These are phyloP conservation scores for Boletus patriciae DNA, from an alignment of 768 basidiomycete genomes.

Conservation along the genomic window DNA sequence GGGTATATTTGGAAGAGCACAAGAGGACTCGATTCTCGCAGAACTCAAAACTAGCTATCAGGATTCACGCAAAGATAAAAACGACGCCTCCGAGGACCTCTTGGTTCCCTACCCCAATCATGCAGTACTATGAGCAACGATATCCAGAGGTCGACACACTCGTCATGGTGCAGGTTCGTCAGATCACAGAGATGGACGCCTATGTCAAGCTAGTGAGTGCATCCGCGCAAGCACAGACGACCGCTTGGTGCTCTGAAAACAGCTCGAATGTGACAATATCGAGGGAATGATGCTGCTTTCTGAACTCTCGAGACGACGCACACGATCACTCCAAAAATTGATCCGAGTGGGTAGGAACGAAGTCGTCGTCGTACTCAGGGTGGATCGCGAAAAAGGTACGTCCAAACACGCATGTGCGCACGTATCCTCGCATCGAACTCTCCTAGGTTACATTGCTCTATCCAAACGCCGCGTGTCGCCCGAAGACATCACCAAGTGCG, in stretches of 20 bases:
- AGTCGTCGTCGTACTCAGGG: slow-evolving; percentile 95
- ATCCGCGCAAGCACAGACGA: neutral
- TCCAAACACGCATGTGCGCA: neutral
- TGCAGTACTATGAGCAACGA: slow-evolving; percentile 92
- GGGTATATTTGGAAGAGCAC: slow-evolving; percentile 68
- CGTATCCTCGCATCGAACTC: neutral
- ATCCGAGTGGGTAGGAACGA: slow-evolving; percentile 98
- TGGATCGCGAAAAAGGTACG: slow-evolving; percentile 98
- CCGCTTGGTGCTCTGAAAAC: neutral
- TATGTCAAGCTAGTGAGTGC: slow-evolving; percentile 91
- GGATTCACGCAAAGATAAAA: slow-evolving; percentile 46
- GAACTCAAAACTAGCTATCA: slow-evolving; percentile 66
- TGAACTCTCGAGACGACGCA: slow-evolving; percentile 93
- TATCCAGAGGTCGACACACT: slow-evolving; percentile 98
- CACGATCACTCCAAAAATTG: slow-evolving; percentile 95
- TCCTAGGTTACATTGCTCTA: slow-evolving; percentile 92
- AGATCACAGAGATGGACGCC: slow-evolving; percentile 99
- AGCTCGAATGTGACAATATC: slow-evolving; percentile 99
- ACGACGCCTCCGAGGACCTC: slow-evolving; percentile 56
- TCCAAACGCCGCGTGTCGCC: slow-evolving; percentile 98
- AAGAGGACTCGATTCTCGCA: slow-evolving; percentile 62
- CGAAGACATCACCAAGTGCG: slow-evolving; percentile 98
- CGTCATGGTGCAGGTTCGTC: slow-evolving; percentile 99
- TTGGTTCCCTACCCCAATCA: slow-evolving; percentile 75
- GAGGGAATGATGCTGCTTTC: slow-evolving; percentile 99